Conservation (phyloP, 2,329 filamentous ascomycete species). For the Metarhizium robertsii region DNA sequence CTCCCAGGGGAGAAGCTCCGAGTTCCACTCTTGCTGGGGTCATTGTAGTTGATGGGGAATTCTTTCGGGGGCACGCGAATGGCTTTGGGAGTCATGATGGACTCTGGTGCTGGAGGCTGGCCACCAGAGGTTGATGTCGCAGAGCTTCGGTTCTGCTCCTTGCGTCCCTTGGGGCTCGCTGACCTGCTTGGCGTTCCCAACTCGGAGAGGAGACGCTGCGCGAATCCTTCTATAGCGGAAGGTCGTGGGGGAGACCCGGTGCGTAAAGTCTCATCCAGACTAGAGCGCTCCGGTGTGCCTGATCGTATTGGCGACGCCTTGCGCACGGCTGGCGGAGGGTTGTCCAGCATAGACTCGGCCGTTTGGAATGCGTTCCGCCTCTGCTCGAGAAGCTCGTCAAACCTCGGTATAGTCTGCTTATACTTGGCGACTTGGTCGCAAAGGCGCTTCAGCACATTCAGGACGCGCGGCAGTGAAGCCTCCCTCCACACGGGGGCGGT, state of each 20-base stretch:
- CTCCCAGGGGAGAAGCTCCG: slow-evolving; percentile 34
- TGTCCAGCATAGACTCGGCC: slow-evolving; percentile 38
- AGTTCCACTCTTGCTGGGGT: slow-evolving; percentile 19
- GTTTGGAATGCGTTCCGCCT: slow-evolving; percentile 55
- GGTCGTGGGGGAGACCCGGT: slow-evolving; percentile 42
- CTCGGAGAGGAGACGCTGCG: slow-evolving; percentile 53
- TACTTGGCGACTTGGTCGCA: slow-evolving; percentile 54
- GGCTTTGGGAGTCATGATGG: slow-evolving; percentile 17
- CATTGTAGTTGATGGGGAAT: slow-evolving; percentile 27
- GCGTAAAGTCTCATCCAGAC: slow-evolving; percentile 33
- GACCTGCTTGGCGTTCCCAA: slow-evolving; percentile 44
- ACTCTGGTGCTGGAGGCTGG: slow-evolving; percentile 9
- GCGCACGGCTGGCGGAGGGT: slow-evolving; percentile 17
- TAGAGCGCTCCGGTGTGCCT: slow-evolving; percentile 31
- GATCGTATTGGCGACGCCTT: slow-evolving; percentile 21
- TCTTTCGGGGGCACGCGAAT: slow-evolving; percentile 33
- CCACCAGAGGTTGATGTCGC: slow-evolving; percentile 21
- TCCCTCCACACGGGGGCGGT: slow-evolving; percentile 43
- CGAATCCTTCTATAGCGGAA: slow-evolving; percentile 50
- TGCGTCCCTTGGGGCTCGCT: slow-evolving; percentile 39
- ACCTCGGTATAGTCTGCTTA: slow-evolving; percentile 56
- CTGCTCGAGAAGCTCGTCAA: slow-evolving; percentile 61
- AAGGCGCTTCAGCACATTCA: slow-evolving; percentile 49
- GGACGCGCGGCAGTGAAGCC: slow-evolving; percentile 41
- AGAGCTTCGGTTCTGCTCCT: slow-evolving; percentile 28